phyloP scores from a whole-genome alignment of 345 rosid species.

The Murraya koenigii region DNA sequence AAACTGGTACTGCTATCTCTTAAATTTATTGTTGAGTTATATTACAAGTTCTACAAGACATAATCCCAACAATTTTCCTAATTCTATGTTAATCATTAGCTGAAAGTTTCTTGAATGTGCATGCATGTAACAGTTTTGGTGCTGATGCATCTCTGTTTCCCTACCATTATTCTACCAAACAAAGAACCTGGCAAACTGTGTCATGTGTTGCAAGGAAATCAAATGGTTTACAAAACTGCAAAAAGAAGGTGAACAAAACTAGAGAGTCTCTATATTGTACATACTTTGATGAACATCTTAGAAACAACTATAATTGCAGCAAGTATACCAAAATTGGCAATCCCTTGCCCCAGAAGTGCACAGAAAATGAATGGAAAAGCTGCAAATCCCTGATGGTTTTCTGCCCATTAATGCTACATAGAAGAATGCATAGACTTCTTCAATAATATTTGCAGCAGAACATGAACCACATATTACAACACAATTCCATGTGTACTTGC shows the following conservation, averaged over 20 bases:
- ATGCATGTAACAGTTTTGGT: background rate
- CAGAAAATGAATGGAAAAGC: background rate
- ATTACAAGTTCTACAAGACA: background rate
- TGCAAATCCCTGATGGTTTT: too few species aligned
- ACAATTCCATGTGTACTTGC: background rate
- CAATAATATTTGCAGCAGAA: background rate
- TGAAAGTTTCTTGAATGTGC: background rate
- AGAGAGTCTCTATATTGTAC: background rate
- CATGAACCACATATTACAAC: background rate
- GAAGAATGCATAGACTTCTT: background rate
- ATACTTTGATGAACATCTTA: background rate
- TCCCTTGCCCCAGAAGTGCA: background rate
- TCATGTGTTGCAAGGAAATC: background rate
- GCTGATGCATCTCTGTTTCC: background rate
- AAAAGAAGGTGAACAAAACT: too few species aligned
- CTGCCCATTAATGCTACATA: background rate
- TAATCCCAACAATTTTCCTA: background rate
- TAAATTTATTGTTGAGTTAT: background rate
- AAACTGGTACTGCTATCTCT: background rate
- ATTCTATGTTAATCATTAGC: background rate
- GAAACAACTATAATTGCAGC: background rate
- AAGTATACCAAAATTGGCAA: background rate
- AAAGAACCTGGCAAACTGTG: too few species aligned
- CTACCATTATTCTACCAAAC: background rate
- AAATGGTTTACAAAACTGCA: background rate